A percentile compares a stretch with the other conserved stretches of the same genome.
These are phyloP conservation scores for Phylloporus sp. DNA, from an alignment of 768 basidiomycete species.

Conservation along the genomic window DNA sequence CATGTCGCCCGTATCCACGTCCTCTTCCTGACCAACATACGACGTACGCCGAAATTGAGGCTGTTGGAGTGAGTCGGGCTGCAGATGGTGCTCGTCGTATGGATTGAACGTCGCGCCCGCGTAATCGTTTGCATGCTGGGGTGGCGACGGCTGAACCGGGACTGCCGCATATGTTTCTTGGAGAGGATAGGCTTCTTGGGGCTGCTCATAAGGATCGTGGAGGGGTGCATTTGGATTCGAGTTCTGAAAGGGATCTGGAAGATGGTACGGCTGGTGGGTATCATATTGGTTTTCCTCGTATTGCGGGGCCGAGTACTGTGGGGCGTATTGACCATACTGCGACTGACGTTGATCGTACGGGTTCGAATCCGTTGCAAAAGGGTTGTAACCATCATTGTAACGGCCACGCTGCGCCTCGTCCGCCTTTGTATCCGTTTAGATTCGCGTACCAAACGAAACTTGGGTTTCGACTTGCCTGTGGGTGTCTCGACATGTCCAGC, in stretches of 20 bases:
- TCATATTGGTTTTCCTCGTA: slow-evolving; percentile 34
- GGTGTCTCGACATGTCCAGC: slow-evolving; percentile 41
- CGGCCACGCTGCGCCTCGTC: slow-evolving; percentile 59
- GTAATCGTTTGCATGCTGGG: slow-evolving; percentile 14
- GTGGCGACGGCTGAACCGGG: slow-evolving; percentile 18
- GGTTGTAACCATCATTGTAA: slow-evolving; percentile 65
- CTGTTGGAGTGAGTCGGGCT: slow-evolving; percentile 23
- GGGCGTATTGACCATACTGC: slow-evolving; percentile 25
- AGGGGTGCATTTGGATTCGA: slow-evolving; percentile 14
- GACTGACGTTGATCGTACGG: slow-evolving; percentile 40
- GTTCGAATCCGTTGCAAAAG: slow-evolving; percentile 37
- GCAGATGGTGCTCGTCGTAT: slow-evolving; percentile 16
- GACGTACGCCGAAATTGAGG: slow-evolving; percentile 25
- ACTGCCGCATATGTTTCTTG: slow-evolving; percentile 21
- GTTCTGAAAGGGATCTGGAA: slow-evolving; percentile 37
- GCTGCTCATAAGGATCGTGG: slow-evolving; percentile 20
- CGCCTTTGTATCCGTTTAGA: slow-evolving; percentile 35
- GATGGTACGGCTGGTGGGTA: slow-evolving; percentile 30
- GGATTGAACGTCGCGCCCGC: slow-evolving; percentile 18
- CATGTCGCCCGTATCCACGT: slow-evolving; percentile 57
- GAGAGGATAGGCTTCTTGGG: slow-evolving; percentile 14
- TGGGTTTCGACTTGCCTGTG: slow-evolving; percentile 31
- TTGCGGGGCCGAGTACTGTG: slow-evolving; percentile 26
- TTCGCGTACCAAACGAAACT: background rate
- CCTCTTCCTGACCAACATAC: slow-evolving; percentile 40